Percentiles rank a stretch among this genome's conserved stretches.
Conservation (phyloP, 192 early-diverging fungal species). For the Coemansia sp. region DNA sequence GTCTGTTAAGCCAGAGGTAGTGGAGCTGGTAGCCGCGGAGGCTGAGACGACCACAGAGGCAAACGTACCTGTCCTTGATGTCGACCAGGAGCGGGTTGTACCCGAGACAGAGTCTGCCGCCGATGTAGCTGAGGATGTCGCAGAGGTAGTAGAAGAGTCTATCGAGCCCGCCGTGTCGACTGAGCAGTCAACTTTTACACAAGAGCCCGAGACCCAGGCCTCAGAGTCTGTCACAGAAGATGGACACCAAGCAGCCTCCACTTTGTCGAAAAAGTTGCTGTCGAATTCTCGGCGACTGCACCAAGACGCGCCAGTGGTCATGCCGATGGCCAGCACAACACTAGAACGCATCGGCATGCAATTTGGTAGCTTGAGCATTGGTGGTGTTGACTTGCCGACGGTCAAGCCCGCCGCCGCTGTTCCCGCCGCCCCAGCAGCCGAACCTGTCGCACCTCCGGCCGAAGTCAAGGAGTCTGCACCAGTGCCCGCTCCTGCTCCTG, state of each 20-base stretch:
- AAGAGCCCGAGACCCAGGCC: slow-evolving; percentile 9
- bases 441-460: slow-evolving; percentile 23
- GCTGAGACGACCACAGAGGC: neutral
- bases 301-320: slow-evolving; percentile 88
- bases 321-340: slow-evolving; percentile 69
- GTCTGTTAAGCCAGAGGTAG: slow-evolving; percentile 22
- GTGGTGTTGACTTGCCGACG: slow-evolving; percentile 57
- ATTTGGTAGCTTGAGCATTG: slow-evolving; percentile 77
- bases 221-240: slow-evolving; percentile 15
- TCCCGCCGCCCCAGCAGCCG: slow-evolving; percentile 44
- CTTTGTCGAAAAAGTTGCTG: slow-evolving; percentile 29
- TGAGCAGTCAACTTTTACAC: slow-evolving; percentile 1
- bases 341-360: slow-evolving; percentile 70
- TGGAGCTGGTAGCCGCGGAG: slow-evolving; percentile 22
- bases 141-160: slow-evolving; percentile 5
- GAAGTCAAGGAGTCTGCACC: slow-evolving; percentile 27
- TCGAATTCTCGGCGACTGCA: slow-evolving; percentile 70
- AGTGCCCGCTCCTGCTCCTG: slow-evolving; percentile 9
- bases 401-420: slow-evolving; percentile 51
- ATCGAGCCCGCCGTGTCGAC: neutral
- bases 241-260: slow-evolving; percentile 8
- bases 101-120: slow-evolving; percentile 29
- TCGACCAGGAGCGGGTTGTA: slow-evolving; percentile 5
- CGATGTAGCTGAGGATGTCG: slow-evolving; percentile 17
- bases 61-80: neutral